These are phyloP conservation scores for Aspergillus floridensis DNA, from an alignment of 2,329 filamentous ascomycete genomes.

Conservation along the genomic window DNA sequence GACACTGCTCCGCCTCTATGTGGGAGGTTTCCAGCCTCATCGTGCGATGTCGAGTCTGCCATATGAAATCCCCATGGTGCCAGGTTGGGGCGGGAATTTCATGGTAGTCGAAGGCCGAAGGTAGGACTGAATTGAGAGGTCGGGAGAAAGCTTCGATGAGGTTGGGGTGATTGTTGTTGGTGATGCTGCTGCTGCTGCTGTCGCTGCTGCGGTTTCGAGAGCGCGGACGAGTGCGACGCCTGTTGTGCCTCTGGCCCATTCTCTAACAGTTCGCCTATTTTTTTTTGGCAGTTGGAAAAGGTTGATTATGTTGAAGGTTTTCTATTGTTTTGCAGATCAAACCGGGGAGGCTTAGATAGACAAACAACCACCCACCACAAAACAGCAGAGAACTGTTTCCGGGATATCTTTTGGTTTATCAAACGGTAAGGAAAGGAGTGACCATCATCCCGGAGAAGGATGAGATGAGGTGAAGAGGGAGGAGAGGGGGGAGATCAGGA, in stretches of 20 bases:
- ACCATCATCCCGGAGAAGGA: constrained; percentile 38
- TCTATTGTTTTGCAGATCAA: constrained; percentile 3
- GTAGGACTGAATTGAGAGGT: constrained; percentile 17
- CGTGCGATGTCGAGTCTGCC: constrained; percentile 38
- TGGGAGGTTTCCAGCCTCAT: constrained; percentile 29
- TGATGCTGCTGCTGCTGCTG: constrained; percentile 24
- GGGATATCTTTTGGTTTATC: constrained; percentile 18
- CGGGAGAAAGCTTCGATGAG: constrained; percentile 19
- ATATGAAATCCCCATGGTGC: constrained; percentile 42
- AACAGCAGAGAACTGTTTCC: not conserved
- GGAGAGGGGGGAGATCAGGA: constrained; percentile 9
- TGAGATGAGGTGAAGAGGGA: constrained; percentile 33
- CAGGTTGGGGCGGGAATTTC: constrained; percentile 38
- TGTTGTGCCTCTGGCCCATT: constrained; percentile 50
- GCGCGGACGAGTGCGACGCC: constrained; percentile 45
- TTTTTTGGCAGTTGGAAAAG: not conserved
- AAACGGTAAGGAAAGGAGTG: constrained; percentile 29
- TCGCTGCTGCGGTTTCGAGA: constrained; percentile 34
- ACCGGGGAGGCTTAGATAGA: not conserved
- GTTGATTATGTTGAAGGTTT: not conserved
- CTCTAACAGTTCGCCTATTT: constrained; percentile 15
- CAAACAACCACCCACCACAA: not conserved
- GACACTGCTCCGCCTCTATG: constrained; percentile 43
- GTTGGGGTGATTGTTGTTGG: constrained; percentile 3
- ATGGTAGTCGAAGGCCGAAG: constrained; percentile 22